A percentile compares a stretch with the other conserved stretches of the same genome.
Conservation (phyloP, 2,329 filamentous ascomycete species). For the Phaeosphaeria sp. region DNA sequence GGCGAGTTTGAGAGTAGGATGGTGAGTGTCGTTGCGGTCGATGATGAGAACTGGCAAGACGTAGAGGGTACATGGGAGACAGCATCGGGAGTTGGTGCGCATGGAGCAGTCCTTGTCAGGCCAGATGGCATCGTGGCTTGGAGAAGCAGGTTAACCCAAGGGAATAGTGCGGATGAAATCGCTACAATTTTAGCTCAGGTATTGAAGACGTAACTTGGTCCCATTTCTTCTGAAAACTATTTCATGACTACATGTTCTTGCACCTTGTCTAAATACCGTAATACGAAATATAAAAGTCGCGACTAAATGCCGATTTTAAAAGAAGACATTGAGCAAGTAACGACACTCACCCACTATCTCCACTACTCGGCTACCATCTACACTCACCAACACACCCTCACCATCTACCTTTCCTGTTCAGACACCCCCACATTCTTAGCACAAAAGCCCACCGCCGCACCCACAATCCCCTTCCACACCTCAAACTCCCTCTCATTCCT, state of each 20-base stretch:
- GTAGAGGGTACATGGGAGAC: slow-evolving; percentile 20
- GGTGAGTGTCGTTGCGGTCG: not conserved
- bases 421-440: not conserved
- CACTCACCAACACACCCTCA: no score
- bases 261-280: no score
- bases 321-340: no score
- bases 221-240: not conserved
- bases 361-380: no score
- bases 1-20: not conserved
- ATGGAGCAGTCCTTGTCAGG: slow-evolving; percentile 38
- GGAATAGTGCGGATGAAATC: not conserved
- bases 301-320: no score
- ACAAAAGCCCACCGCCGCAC: not conserved
- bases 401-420: not conserved
- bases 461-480: not conserved
- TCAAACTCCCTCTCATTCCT: not conserved
- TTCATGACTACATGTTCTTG: no score
- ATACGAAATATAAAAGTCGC: no score
- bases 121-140: slow-evolving; percentile 43
- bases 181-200: not conserved
- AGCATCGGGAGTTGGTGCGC: slow-evolving; percentile 11
- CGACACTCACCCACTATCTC: no score
- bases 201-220: not conserved
- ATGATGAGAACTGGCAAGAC: slow-evolving; percentile 12
- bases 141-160: not conserved